Evolutionary conservation across 2,329 filamentous ascomycete genomes (phyloP), one percentile per base, ranked within the genome.

Genomic region (Colletotrichum chrysophilum): DNA sequence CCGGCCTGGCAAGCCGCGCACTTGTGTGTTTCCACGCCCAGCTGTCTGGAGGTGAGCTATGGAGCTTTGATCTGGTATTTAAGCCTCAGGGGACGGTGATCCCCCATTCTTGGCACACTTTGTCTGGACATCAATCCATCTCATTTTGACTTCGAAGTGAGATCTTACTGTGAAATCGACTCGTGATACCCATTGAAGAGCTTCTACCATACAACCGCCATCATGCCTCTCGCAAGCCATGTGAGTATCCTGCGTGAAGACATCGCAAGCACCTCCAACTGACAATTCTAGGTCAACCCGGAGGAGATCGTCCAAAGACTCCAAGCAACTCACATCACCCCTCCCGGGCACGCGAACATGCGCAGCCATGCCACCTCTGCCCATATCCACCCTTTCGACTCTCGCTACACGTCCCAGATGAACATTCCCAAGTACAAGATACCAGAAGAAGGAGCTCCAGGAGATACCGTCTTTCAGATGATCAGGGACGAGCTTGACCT

Each of bases 401-500:
- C 87, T 24, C 86, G 88, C 56, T 93, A 93, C 82, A 87, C 90
- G 24, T 87, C 87, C 77, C 82, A 87, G 66, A 84, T 85, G 64
- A 89, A 91, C 75, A 87, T 93, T 16, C 89, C 77, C 9, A 93
- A 93, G 77, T 93, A 91, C 82, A 85, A 83, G 69, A 89, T 93
- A 21, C 90, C 91, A 0, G 81, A 88, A 4, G 84, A 91, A 60
- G 91, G 91, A 5, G 89, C 90, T 16, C 89, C 90, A 0, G 89
- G 90, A 12, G 91, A 93, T 77, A 89, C 91, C 1, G 93, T 93
- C 1, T 91, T 93, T 79, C 91, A 93, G 78, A 87, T 95, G 82
- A 86, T 93, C 75, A 89, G 88, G 76, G 91, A 93, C 81, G 91
- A 93, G 79, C 82, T 92, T 43, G 91, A 93, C 81, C 86, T 94